Conservation (phyloP, 2,329 filamentous ascomycete genomes). For the Aspergillus vadensis region DNA sequence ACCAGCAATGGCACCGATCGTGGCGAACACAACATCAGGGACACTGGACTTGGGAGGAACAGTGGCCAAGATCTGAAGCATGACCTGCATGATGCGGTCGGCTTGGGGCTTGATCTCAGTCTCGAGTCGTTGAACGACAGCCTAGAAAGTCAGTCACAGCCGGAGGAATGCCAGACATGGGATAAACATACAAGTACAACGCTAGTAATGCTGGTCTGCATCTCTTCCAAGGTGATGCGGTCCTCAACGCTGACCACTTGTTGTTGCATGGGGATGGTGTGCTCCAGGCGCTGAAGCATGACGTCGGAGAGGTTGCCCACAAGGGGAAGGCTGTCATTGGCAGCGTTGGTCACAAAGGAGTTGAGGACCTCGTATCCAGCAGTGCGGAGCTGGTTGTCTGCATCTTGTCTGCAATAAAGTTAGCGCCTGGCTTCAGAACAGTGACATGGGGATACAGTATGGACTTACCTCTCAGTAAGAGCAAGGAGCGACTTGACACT, state of each 20-base stretch:
- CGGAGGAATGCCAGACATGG: not conserved
- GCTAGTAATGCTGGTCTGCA: conserved; percentile 92
- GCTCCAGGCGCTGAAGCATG: conserved; percentile 85
- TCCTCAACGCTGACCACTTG: conserved; percentile 98
- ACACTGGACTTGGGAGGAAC: conserved; percentile 87
- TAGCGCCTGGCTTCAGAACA: conserved; percentile 13
- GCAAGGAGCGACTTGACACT: conserved; percentile 83
- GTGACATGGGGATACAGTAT: not conserved
- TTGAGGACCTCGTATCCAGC: conserved; percentile 97
- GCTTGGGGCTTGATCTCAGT: conserved; percentile 86
- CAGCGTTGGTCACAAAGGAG: conserved; percentile 88
- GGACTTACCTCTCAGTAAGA: conserved; percentile 70
- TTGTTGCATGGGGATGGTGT: conserved; percentile 82
- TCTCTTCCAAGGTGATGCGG: conserved; percentile 91
- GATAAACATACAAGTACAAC: conserved; percentile 66
- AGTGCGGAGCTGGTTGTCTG: conserved; percentile 86
- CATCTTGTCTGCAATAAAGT: conserved; percentile 56
- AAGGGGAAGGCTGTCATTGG: conserved; percentile 77
- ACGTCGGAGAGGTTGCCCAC: conserved; percentile 83
- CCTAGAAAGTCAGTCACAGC: conserved; percentile 38
- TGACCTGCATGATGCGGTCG: conserved; percentile 88
- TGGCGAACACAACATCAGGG: conserved; percentile 89
- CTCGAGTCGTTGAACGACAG: conserved; percentile 88
- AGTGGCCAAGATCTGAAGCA: conserved; percentile 76
- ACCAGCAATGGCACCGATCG: conserved; percentile 87